These are phyloP conservation scores for Colletotrichum spaethianum DNA, from an alignment of 2,329 filamentous ascomycete species.

Conservation along the genomic window DNA sequence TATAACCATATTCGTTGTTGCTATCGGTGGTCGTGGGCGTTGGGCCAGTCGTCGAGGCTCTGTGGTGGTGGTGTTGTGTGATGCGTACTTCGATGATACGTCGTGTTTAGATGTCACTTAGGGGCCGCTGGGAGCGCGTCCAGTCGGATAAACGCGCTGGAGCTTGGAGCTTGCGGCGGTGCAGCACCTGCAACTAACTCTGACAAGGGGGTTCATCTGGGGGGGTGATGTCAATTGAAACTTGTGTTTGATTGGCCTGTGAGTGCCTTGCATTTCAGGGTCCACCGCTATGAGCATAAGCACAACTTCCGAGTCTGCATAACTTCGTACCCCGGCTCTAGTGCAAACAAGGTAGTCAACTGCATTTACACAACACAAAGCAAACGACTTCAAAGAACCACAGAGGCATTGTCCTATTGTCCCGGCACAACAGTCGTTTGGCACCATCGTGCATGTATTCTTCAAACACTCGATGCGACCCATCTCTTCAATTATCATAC, in stretches of 20 bases:
- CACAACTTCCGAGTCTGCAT: background rate
- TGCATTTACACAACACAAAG: slow-evolving; percentile 7
- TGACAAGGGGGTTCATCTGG: slow-evolving; percentile 22
- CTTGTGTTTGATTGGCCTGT: slow-evolving; percentile 24
- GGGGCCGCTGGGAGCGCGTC: slow-evolving; percentile 32
- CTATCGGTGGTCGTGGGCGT: slow-evolving; percentile 17
- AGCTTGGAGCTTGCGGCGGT: slow-evolving; percentile 16
- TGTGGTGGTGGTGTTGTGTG: slow-evolving; percentile 18
- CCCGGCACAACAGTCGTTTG: background rate
- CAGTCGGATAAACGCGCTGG: slow-evolving; percentile 38
- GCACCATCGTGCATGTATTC: no score
- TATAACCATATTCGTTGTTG: slow-evolving; percentile 34
- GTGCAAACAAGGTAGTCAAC: slow-evolving; percentile 8
- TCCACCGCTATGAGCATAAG: background rate
- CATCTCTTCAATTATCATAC: background rate
- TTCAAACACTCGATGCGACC: background rate
- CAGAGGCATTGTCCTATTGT: slow-evolving; percentile 19
- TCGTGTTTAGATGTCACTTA: slow-evolving; percentile 38
- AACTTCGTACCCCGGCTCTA: background rate
- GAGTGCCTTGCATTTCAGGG: slow-evolving; percentile 6
- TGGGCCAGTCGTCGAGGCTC: slow-evolving; percentile 28
- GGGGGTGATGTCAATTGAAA: slow-evolving; percentile 19
- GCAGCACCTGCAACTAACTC: slow-evolving; percentile 3
- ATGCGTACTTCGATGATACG: slow-evolving; percentile 15
- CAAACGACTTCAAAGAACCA: slow-evolving; percentile 17